Conservation (phyloP, 2,329 filamentous ascomycete species). For the Paraphoma sp. region DNA sequence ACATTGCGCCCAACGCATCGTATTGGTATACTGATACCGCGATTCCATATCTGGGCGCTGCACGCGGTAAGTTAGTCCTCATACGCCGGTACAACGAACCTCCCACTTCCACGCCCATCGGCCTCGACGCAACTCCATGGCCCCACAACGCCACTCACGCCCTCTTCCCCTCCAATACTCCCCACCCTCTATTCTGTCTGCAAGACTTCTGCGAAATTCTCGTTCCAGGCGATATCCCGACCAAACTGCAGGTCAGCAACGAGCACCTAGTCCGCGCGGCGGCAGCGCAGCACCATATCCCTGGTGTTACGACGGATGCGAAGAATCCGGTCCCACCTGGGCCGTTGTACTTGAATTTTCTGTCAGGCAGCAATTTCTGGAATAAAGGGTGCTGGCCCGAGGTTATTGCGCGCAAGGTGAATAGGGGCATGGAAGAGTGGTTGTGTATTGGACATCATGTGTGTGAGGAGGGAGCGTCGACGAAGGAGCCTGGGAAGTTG, state of each 20-base stretch:
- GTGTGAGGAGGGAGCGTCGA: slow-evolving; percentile 11
- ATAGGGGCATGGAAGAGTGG: slow-evolving; percentile 73
- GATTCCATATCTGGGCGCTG: slow-evolving; percentile 79
- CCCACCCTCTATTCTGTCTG: slow-evolving; percentile 66
- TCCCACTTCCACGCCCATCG: slow-evolving; percentile 28
- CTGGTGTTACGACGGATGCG: slow-evolving; percentile 49
- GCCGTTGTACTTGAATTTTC: slow-evolving; percentile 88
- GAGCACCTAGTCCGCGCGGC: slow-evolving; percentile 78
- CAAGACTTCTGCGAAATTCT: slow-evolving; percentile 95
- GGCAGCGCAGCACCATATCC: slow-evolving; percentile 42
- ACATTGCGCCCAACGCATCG: slow-evolving; percentile 62
- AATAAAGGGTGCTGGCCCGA: slow-evolving; percentile 92
- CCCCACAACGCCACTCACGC: slow-evolving; percentile 87
- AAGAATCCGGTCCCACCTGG: slow-evolving; percentile 52
- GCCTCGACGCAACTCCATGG: slow-evolving; percentile 71
- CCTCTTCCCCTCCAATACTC: slow-evolving; percentile 63
- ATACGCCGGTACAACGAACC: slow-evolving; percentile 76
- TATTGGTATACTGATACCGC: slow-evolving; percentile 78
- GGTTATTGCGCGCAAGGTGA: slow-evolving; percentile 84
- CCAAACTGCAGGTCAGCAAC: slow-evolving; percentile 77
- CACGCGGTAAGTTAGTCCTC: slow-evolving; percentile 82
- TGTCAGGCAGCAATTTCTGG: slow-evolving; percentile 94
- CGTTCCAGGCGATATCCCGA: slow-evolving; percentile 74
- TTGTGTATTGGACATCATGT: slow-evolving; percentile 61
- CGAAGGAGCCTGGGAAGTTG: slow-evolving; percentile 26